Conservation (phyloP, 768 basidiomycete genomes). For the Hypsizygus marmoreus region DNA sequence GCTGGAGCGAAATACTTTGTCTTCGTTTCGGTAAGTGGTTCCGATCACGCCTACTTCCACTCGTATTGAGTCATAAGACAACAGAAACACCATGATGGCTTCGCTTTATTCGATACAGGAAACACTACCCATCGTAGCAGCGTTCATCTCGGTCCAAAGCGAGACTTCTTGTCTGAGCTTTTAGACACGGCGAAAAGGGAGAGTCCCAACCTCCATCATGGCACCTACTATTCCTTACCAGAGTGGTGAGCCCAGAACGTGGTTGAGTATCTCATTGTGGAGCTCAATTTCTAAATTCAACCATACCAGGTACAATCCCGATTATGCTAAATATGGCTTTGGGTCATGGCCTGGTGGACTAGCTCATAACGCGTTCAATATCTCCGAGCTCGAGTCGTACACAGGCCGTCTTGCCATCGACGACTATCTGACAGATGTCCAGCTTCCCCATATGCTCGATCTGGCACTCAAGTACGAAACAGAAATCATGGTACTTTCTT, state of each 20-base stretch:
- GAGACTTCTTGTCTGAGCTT: constrained; percentile 53
- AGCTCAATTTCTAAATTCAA: not conserved
- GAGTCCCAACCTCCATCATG: constrained; percentile 53
- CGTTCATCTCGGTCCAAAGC: constrained; percentile 48
- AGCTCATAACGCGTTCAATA: constrained; percentile 52
- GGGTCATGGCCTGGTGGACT: constrained; percentile 54
- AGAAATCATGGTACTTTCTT: constrained; percentile 51
- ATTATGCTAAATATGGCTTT: constrained; percentile 52
- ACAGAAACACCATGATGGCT: constrained; percentile 68
- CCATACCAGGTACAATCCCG: constrained; percentile 51
- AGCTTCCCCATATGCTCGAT: constrained; percentile 52
- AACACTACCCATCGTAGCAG: constrained; percentile 54
- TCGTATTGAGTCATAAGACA: not conserved
- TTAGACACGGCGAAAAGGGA: constrained; percentile 49
- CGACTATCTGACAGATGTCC: constrained; percentile 54
- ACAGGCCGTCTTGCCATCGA: constrained; percentile 50
- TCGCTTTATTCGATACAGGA: constrained; percentile 54
- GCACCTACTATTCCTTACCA: constrained; percentile 59
- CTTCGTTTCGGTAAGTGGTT: constrained; percentile 46
- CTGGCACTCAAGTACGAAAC: constrained; percentile 48
- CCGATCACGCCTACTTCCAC: not conserved
- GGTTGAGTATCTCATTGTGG: too few relatives aligned
- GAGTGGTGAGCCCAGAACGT: constrained; percentile 56
- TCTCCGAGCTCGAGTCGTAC: constrained; percentile 51
- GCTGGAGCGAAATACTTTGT: constrained; percentile 68